Evolutionary conservation across 2,329 filamentous ascomycete species (phyloP).

Genomic region (Colletotrichum eleusines): DNA sequence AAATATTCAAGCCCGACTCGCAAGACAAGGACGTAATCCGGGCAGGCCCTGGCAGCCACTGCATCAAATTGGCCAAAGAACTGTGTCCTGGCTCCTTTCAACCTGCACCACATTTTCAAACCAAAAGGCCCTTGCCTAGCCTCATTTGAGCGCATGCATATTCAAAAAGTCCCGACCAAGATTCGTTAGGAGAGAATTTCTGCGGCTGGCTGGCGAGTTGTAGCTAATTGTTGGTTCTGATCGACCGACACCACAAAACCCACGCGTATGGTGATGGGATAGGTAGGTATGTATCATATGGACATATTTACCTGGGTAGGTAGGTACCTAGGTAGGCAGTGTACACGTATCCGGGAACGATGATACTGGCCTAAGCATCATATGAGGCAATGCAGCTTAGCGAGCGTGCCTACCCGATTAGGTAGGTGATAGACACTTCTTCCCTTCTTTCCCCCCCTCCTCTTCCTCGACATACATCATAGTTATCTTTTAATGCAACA

Average conservation of each 20-base stretch:
- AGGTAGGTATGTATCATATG: not conserved
- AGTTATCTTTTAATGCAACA: not conserved
- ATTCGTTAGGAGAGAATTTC: slow-evolving; percentile 11
- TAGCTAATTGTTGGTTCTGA: slow-evolving; percentile 5
- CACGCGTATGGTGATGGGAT: not conserved
- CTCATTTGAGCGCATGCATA: slow-evolving; percentile 3
- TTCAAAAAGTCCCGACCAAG: slow-evolving; percentile 33
- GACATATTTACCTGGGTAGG: too few relatives aligned
- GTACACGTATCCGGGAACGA: not conserved
- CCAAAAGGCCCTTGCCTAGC: slow-evolving; percentile 1
- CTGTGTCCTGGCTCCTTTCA: not conserved
- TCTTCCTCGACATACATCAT: not conserved
- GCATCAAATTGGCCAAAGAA: slow-evolving; percentile 1
- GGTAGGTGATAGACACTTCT: slow-evolving; percentile 28
- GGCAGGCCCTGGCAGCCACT: too few relatives aligned
- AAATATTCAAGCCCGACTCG: not conserved
- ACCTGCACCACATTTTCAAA: not conserved
- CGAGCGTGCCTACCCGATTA: slow-evolving; percentile 26
- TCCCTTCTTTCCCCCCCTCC: slow-evolving; percentile 8
- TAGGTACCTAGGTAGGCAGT: too few relatives aligned
- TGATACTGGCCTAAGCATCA: not conserved
- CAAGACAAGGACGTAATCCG: not conserved
- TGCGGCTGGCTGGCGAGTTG: not conserved
- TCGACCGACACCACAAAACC: not conserved
- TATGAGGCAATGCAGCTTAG: not conserved